phyloP scores from a whole-genome alignment of 176 grass and related monocot genomes.

The Musa beccarii region DNA sequence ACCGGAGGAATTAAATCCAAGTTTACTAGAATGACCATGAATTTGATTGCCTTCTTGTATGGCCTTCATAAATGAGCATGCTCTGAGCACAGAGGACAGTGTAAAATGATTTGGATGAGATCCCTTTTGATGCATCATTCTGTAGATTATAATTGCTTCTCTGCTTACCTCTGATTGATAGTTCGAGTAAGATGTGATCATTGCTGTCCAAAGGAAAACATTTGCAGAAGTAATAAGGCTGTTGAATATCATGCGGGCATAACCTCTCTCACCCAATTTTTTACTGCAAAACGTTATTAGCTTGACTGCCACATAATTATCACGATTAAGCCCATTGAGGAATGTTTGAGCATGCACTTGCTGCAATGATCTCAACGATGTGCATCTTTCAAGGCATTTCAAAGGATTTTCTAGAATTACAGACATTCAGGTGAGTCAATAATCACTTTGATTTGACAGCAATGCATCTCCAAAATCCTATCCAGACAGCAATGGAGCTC shows the following conservation, averaged over 20 bases:
- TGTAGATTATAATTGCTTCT: slow-evolving; percentile 31
- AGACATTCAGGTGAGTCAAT: slow-evolving; percentile 2
- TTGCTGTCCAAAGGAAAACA: slow-evolving; percentile 36
- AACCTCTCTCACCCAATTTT: slow-evolving; percentile 13
- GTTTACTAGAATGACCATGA: slow-evolving; percentile 25
- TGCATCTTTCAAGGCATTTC: slow-evolving; percentile 22
- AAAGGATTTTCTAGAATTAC: slow-evolving; percentile 4
- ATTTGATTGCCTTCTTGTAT: slow-evolving; percentile 22
- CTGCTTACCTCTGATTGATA: slow-evolving; percentile 14
- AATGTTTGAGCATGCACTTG: slow-evolving; percentile 46
- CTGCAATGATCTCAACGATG: slow-evolving; percentile 15
- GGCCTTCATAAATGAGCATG: slow-evolving; percentile 22
- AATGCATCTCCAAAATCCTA: not conserved
- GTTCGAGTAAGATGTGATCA: slow-evolving; percentile 40
- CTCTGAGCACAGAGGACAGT: slow-evolving; percentile 38
- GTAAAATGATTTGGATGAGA: slow-evolving; percentile 42
- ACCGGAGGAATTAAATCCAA: slow-evolving; percentile 25
- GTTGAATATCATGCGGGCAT: slow-evolving; percentile 38
- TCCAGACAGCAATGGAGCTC: not conserved
- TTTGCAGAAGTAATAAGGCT: slow-evolving; percentile 23
- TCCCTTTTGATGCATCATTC: slow-evolving; percentile 37
- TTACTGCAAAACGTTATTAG: slow-evolving; percentile 30
- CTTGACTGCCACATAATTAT: slow-evolving; percentile 31
- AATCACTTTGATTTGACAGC: not conserved
- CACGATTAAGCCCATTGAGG: slow-evolving; percentile 26